Evolutionary conservation across 495 filamentous ascomycete species (phyloP), one percentile per base, ranked within the genome.

Genomic region (Neurospora sp.): DNA sequence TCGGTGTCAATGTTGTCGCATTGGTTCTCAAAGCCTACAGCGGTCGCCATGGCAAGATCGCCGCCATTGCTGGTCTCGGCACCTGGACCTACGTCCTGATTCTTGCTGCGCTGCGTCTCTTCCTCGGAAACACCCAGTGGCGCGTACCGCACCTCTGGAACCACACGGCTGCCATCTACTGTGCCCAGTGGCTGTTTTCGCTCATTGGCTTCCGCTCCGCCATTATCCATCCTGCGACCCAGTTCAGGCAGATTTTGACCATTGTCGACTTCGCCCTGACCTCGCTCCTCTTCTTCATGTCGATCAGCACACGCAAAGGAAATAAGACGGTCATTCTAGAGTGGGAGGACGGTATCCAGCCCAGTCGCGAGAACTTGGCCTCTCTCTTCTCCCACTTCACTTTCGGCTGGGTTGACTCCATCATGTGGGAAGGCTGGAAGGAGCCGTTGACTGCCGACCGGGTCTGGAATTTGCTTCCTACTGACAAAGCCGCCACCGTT

Each of bases 381-480:
- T 97, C 93, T 75, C 82, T 98, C 19, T 87, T 98, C 73, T 97
- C 95, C 1, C 84, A 97, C 38, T 90, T 90, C 28, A 97, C 93
- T 15, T 99, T 97, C 79, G 81, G 88, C 13, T 99, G 96, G 96
- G 87, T 98, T 39, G 94, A 98, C 81, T 80, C 91, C 1, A 90
- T 99, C 73, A 90, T 99, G 69, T 92, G 90, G 89, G 89, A 93
- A 76, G 96, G 96, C n/a, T 99, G 93, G 82, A 90, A 87, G 76
- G 92, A 96, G 77, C 89, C 94, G 0, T 86, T 96, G 42, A 93
- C 93, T 75, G 85, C 98, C 28, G 80, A 89, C 28, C 90, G 94
- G 79, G 92, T 99, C 24, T 98, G 96, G 96, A 97, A 98, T 78
- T 81, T 98, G 76, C 85, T 92, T 17, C 88, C 93, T 24, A 93